Percentiles rank a stretch among this genome's conserved stretches.
Evolutionary conservation across 371 early-diverging fungal genomes (phyloP).

Genomic region (Rhizopus stolonifer): DNA sequence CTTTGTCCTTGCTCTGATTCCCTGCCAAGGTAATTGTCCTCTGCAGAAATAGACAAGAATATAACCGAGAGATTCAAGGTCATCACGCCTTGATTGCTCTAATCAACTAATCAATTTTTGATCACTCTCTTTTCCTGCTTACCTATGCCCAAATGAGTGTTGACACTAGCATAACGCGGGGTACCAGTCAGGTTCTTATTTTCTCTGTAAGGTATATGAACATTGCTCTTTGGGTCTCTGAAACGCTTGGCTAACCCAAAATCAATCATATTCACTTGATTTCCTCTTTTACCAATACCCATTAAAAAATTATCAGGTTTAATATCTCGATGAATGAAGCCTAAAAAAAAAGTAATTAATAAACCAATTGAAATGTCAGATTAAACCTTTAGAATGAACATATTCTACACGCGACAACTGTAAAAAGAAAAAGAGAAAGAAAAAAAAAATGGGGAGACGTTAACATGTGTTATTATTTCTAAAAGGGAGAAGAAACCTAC

Average conservation of each 20-base stretch:
- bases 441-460: neutral
- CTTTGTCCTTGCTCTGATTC: slow-evolving; percentile 96
- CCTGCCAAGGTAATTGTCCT: slow-evolving; percentile 99
- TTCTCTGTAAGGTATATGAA: slow-evolving; percentile 97
- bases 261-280: slow-evolving; percentile 98
- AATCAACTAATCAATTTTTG: slow-evolving; percentile 5
- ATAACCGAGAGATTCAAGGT: slow-evolving; percentile 99
- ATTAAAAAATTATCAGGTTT: slow-evolving; percentile 99
- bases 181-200: slow-evolving; percentile 99
- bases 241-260: slow-evolving; percentile 99
- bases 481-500: slow-evolving; percentile 42
- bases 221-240: slow-evolving; percentile 90
- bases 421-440: neutral
- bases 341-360: slow-evolving; percentile 3
- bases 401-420: slow-evolving; percentile 98
- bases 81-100: slow-evolving; percentile 99
- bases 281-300: slow-evolving; percentile 93
- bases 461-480: slow-evolving; percentile 4
- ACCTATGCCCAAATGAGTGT: slow-evolving; percentile 97
- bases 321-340: slow-evolving; percentile 80
- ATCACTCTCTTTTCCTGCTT: slow-evolving; percentile 2
- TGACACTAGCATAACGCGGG: slow-evolving; percentile 99
- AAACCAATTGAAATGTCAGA: slow-evolving; percentile 1
- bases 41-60: slow-evolving; percentile 99
- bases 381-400: slow-evolving; percentile 88